phyloP scores from a whole-genome alignment of 495 filamentous ascomycete species.

The Lepidopterella palustris region DNA sequence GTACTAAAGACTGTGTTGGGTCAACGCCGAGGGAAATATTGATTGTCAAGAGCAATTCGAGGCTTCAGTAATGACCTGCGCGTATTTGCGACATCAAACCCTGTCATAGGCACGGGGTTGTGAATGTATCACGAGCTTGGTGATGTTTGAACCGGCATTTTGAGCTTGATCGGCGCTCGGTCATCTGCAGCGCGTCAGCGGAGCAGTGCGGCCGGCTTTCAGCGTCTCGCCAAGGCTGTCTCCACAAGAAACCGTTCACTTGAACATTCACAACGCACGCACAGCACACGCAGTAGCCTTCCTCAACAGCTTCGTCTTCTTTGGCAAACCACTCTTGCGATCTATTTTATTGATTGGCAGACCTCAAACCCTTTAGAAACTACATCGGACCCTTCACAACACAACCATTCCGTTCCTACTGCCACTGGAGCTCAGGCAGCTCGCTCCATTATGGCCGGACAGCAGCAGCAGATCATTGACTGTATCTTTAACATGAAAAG shows the following conservation, averaged over 20 bases:
- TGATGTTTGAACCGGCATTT: neutral
- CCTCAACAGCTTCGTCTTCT: neutral
- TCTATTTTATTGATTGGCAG: neutral
- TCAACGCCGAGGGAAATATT: neutral
- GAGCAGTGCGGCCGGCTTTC: neutral
- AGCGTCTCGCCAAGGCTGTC: neutral
- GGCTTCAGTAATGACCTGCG: neutral
- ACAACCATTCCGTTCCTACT: neutral
- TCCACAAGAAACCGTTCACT: neutral
- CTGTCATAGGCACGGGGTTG: too few relatives aligned
- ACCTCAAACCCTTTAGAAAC: neutral
- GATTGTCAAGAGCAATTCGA: neutral
- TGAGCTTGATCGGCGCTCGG: neutral
- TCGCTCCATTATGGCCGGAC: conserved; percentile 57
- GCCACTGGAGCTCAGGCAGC: conserved; percentile 1
- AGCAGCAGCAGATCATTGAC: conserved; percentile 62
- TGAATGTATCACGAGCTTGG: neutral
- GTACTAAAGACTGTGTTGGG: neutral
- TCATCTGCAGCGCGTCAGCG: neutral
- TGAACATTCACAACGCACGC: neutral
- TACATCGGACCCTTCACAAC: conserved; percentile 9
- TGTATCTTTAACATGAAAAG: conserved; percentile 73
- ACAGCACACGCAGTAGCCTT: neutral
- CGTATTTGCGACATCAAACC: neutral
- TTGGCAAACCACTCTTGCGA: neutral